A percentile compares a stretch with the other conserved stretches of the same genome.
phyloP scores from a whole-genome alignment of 495 filamentous ascomycete genomes.

The Aspergillus baeticus region DNA sequence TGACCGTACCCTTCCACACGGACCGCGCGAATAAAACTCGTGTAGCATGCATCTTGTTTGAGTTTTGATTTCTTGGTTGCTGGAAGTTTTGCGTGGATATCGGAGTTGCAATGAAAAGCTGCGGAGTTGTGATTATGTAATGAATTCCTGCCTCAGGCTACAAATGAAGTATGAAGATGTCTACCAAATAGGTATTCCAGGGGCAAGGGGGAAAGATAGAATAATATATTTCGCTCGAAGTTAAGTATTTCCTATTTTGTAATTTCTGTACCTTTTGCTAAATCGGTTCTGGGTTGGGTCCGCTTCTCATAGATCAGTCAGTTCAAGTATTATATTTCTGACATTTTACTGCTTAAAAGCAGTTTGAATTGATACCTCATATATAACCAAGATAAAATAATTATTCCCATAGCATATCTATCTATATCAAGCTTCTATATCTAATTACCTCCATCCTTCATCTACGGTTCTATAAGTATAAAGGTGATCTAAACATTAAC shows the following conservation, averaged over 20 bases:
- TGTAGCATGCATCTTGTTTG: constrained; percentile 57
- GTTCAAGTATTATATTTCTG: too few relatives aligned
- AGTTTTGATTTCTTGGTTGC: not conserved
- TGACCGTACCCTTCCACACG: constrained; percentile 67
- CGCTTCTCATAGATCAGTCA: too few relatives aligned
- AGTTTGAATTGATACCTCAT: too few relatives aligned
- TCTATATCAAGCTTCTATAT: not conserved
- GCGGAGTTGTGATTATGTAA: constrained; percentile 7
- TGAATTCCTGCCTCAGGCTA: not conserved
- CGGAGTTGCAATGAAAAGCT: constrained; percentile 4
- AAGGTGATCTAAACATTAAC: constrained; percentile 2
- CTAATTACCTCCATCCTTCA: not conserved
- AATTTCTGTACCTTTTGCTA: too few relatives aligned
- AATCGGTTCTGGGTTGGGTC: too few relatives aligned
- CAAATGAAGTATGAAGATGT: not conserved
- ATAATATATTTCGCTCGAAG: not conserved
- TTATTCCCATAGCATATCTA: too few relatives aligned
- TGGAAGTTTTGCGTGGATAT: not conserved
- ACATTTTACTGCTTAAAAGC: too few relatives aligned
- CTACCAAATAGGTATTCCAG: too few relatives aligned
- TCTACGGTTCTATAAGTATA: too few relatives aligned
- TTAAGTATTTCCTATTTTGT: not conserved
- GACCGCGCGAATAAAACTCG: constrained; percentile 62
- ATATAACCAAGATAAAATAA: too few relatives aligned
- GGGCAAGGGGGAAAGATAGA: too few relatives aligned